Conservation (phyloP, 345 rosid genomes). For the Eucalyptus curtisii region DNA sequence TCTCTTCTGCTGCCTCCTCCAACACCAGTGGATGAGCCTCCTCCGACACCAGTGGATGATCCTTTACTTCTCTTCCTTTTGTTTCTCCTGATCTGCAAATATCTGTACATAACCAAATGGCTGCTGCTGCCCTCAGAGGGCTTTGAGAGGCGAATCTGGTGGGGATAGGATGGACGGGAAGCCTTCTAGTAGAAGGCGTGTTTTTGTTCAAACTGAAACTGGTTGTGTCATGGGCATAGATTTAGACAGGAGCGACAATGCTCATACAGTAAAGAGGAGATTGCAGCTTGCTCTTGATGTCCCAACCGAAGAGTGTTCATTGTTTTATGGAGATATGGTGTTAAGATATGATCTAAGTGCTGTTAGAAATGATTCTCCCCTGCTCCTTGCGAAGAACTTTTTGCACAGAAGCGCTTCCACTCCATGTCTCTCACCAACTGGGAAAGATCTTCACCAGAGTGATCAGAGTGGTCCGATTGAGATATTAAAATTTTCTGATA, state of each 20-base stretch:
- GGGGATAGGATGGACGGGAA: constrained; percentile 14
- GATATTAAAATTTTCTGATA: constrained; percentile 18
- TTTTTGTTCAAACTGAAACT: constrained; percentile 33
- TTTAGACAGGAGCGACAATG: constrained; percentile 30
- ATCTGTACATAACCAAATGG: constrained; percentile 10
- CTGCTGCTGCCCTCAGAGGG: constrained; percentile 9
- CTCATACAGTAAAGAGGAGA: constrained; percentile 28
- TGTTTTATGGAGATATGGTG: constrained; percentile 26
- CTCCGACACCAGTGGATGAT: background rate
- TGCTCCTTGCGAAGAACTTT: constrained; percentile 19
- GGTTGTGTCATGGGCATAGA: constrained; percentile 33
- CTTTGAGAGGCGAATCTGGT: constrained; percentile 8
- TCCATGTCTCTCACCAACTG: constrained; percentile 30
- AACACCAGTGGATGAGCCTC: background rate
- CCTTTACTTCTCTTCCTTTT: constrained; percentile 10
- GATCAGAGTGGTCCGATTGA: constrained; percentile 27
- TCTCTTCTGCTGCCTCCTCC: constrained; percentile 9
- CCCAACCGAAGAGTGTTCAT: constrained; percentile 28
- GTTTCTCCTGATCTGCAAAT: constrained; percentile 14
- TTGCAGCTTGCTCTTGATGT: constrained; percentile 29
- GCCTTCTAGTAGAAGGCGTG: constrained; percentile 17
- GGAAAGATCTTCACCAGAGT: constrained; percentile 18
- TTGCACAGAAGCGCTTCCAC: constrained; percentile 31
- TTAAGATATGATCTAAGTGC: constrained; percentile 23
- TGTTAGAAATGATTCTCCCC: constrained; percentile 26